phyloP scores from a whole-genome alignment of 1,284 basidiomycete species.

The Puccinia coronata region DNA sequence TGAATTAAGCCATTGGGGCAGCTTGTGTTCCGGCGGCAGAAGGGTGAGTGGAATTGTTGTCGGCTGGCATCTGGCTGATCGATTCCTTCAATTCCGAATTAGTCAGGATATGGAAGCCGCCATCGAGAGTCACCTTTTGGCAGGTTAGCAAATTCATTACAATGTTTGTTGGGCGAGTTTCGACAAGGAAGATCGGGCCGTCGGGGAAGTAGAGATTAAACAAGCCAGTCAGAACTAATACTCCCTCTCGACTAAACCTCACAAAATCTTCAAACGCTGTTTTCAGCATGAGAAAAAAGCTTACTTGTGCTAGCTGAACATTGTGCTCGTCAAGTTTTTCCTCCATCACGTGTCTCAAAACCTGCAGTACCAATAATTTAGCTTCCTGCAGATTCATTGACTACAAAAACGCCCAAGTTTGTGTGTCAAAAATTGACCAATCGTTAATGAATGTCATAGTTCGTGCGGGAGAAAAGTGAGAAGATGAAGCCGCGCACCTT shows the following conservation, averaged over 20 bases:
- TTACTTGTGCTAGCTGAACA: constrained; percentile 89
- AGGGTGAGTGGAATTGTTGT: constrained; percentile 21
- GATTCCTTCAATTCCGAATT: constrained; percentile 74
- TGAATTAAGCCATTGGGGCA: constrained; percentile 5
- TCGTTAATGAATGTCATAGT: not conserved
- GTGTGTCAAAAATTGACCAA: not conserved
- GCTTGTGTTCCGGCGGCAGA: not conserved
- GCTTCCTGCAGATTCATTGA: constrained; percentile 91
- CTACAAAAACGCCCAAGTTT: constrained; percentile 61
- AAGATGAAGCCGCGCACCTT: constrained; percentile 65
- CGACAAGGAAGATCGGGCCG: not conserved
- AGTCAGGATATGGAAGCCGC: constrained; percentile 80
- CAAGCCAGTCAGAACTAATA: not conserved
- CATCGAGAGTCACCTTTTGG: constrained; percentile 69
- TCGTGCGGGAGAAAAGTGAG: too few relatives aligned
- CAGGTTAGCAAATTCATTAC: not conserved
- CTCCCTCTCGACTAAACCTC: not conserved
- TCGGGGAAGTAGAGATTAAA: not conserved
- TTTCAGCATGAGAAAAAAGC: constrained; percentile 25
- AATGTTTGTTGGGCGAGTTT: not conserved
- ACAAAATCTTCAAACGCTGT: not conserved
- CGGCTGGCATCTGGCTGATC: constrained; percentile 61
- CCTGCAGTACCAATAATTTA: constrained; percentile 78
- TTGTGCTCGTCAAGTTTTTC: constrained; percentile 98
- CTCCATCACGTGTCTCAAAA: constrained; percentile 99